Conservation (phyloP, 2,329 filamentous ascomycete genomes). For the Colletotrichum gloeosporioides region DNA sequence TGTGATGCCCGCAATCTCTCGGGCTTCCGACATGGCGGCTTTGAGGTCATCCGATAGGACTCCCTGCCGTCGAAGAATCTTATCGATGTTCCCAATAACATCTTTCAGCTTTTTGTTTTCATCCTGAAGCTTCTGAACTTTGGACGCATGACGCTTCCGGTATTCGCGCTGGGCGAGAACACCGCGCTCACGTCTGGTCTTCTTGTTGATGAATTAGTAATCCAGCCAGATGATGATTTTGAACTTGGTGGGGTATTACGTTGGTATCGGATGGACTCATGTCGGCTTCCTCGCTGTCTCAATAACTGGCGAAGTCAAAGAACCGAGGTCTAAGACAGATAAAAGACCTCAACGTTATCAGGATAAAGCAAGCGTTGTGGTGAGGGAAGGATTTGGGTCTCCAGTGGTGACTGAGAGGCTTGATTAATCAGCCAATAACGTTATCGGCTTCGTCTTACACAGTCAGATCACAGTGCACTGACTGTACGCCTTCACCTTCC, state of each 20-base stretch:
- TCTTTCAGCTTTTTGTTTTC: slow-evolving; percentile 22
- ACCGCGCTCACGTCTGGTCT: slow-evolving; percentile 23
- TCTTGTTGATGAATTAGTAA: background rate
- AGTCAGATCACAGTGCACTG: background rate
- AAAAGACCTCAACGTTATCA: background rate
- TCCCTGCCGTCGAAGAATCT: background rate
- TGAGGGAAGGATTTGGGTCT: background rate
- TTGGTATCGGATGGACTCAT: background rate
- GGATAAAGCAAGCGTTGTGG: background rate
- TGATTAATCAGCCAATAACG: background rate
- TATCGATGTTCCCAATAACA: slow-evolving; percentile 5
- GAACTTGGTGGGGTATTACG: background rate
- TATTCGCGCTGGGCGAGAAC: slow-evolving; percentile 27
- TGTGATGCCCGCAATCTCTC: background rate
- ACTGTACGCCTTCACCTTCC: background rate
- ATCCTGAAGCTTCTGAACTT: slow-evolving; percentile 22
- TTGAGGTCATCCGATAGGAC: background rate
- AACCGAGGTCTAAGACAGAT: background rate
- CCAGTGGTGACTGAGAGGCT: background rate
- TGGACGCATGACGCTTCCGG: slow-evolving; percentile 26
- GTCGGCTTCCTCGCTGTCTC: background rate
- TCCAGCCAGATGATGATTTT: background rate
- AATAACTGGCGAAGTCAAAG: accelerated
- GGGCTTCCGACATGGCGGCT: background rate
- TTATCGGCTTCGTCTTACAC: background rate